Evolutionary conservation across 108 stramenopile genomes (phyloP), one percentile per base, ranked within the genome.

Genomic region (Mediolabrus comicus): DNA sequence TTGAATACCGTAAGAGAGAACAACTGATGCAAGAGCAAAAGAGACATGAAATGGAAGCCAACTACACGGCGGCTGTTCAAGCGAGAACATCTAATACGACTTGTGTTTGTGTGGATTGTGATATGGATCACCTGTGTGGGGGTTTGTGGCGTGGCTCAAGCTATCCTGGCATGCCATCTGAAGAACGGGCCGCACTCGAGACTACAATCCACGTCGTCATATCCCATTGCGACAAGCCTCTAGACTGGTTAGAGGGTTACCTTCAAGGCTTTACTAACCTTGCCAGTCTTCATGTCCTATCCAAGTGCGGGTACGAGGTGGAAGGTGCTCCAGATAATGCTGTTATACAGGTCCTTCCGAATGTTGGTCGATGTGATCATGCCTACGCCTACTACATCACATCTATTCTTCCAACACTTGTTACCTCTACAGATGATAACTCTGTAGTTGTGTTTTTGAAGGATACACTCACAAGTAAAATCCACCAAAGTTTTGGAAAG

Each of bases 351-450:
- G 55, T 59, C 31, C 31, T 83, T 5, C 73, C 72, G 13, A 83
- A 83, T 65, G 74, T 83, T 5, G 77, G 82, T 1, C 67, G 82
- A 32, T 71, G 69, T 19, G 82, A 83, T 28, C 82, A 83, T 46
- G 43, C 82, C 3, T 83, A 69, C 54, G 77, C 78, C 11, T 67
- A 74, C 51, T 80, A 60, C 41, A 59, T 67, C 31, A 43, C 73
- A 4, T 27, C 39, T 51, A 49, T 78, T 22, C 72, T 73, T 67
- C 65, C 72, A 17, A 19, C 41, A 25, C 17, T 55, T 16, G 30
- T n/a, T n/a, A n/a, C n/a, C n/a, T n/a, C n/a, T n/a, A n/a, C n/a
- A n/a, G n/a, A 71, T 19, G 64, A 71, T 9, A 60, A 76, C 28
- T 35, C 69, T 14, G 17, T 82, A 8, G 53, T 68, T 46, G 53